Base-by-base conservation (phyloP, 805 yeast genomes). In the Saccharomycopsis fibuligera region DNA sequence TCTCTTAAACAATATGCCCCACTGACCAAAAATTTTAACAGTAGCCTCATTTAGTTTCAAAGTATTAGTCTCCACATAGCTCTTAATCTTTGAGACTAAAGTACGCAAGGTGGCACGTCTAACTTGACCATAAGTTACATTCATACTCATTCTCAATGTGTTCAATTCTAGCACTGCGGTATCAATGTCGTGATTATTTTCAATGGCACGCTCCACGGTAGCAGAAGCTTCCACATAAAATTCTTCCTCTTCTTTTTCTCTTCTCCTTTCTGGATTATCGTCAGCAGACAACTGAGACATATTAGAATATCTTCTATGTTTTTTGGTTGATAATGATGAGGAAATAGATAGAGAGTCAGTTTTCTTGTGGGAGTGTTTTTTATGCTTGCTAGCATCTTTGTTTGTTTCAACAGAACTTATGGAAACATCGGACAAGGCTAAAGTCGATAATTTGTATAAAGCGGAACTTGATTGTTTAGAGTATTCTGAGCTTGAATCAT, bases 131-230 rank as follows among this genome's bases (percentile, higher is more conserved):
- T 93, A 91, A 0, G 93, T 77, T 16, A 89, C 99, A 63, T 93
- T 88, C 93, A 90, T 85, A 59, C 96, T 87, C 99, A 93, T 91
- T 68, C 98, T 77, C 60, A 93, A 73, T 0, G 99, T 93, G 63
- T 91, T 91, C 59, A 93, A 75, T 68, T 93, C 99, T 51, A 93
- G 69, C 55, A 88, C 68, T 0, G 99, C 97, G 12, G 96, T 90
- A 62, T 91, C 97, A 52, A 88, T 73, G 59, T 86, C 95, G 65
- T 93, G 99, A 63, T 88, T 86, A 60, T 90, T 83, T 57, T 86
- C 91, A 65, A 93, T 76, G 1, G 99, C 95, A 61, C 99, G 76
- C 57, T 83, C 87, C 29, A 93, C 86, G 0, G 97, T 88, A 9
- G 95, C 96, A 51, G 84, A 72, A n/a, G 96, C 99, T 70, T 93